These are phyloP conservation scores for Eustoma russellianum DNA, from an alignment of 257 asterid genomes.

Conservation along the genomic window DNA sequence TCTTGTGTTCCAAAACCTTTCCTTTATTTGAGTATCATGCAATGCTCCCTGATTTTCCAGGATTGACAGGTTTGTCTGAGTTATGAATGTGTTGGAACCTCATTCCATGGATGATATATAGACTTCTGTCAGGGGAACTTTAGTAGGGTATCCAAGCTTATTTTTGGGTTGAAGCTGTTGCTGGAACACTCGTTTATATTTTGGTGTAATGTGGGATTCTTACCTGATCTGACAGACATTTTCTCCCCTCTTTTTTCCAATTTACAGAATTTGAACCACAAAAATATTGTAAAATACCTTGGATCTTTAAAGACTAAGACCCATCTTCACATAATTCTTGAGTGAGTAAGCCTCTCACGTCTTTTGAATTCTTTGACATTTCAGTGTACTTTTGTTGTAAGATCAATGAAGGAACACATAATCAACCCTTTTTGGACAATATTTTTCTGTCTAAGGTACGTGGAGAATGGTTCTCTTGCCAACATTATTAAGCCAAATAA, in stretches of 20 bases:
- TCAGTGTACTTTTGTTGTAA: too few relatives aligned
- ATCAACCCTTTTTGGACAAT: slow-evolving; percentile 1
- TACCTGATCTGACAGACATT: slow-evolving; percentile 12
- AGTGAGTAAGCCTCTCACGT: slow-evolving; percentile 50
- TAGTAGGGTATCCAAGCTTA: too few relatives aligned
- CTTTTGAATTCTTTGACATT: slow-evolving; percentile 6
- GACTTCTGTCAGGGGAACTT: too few relatives aligned
- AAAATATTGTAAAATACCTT: slow-evolving; percentile 88
- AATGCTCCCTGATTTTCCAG: slow-evolving; percentile 4
- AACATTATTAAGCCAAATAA: slow-evolving; percentile 94
- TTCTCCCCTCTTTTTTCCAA: slow-evolving; percentile 5
- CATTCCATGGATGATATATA: too few relatives aligned
- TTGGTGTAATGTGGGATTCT: neutral
- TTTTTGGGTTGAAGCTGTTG: too few relatives aligned
- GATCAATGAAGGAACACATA: too few relatives aligned
- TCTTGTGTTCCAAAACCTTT: slow-evolving; percentile 10
- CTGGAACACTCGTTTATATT: neutral
- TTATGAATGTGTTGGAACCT: too few relatives aligned
- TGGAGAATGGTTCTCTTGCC: slow-evolving; percentile 98
- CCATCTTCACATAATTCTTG: slow-evolving; percentile 95
- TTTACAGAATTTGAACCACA: slow-evolving; percentile 91
- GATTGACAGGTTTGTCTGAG: too few relatives aligned
- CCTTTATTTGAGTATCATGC: neutral
- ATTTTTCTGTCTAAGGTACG: slow-evolving; percentile 47
- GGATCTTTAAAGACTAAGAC: slow-evolving; percentile 94